phyloP scores from a whole-genome alignment of 1,139 yeast species.

The Kodamaea derodonti region DNA sequence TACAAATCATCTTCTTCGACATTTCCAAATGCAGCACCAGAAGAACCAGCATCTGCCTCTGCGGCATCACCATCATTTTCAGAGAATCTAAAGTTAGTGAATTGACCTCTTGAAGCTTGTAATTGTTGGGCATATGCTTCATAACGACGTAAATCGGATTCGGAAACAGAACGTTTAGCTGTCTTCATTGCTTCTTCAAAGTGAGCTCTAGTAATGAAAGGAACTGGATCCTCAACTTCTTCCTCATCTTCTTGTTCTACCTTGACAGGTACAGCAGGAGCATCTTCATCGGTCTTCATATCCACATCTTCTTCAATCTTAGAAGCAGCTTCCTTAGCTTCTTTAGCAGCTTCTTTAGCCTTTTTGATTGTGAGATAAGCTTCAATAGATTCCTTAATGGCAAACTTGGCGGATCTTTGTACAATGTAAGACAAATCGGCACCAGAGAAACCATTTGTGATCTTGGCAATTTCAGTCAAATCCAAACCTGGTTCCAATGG shows the following conservation, averaged over 20 bases:
- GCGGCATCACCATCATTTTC: slow-evolving; percentile 40
- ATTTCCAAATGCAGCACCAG: slow-evolving; percentile 69
- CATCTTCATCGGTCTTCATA: slow-evolving; percentile 42
- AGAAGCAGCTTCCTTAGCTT: slow-evolving; percentile 26
- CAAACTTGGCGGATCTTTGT: slow-evolving; percentile 97
- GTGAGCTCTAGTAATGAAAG: slow-evolving; percentile 87
- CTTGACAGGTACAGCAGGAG: slow-evolving; percentile 19
- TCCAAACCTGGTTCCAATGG: slow-evolving; percentile 97
- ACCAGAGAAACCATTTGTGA: slow-evolving; percentile 96
- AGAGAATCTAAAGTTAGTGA: slow-evolving; percentile 69
- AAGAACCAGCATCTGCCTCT: slow-evolving; percentile 46
- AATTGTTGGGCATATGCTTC: slow-evolving; percentile 98
- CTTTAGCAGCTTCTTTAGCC: slow-evolving; percentile 34
- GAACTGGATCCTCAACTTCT: slow-evolving; percentile 80
- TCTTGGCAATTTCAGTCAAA: slow-evolving; percentile 82
- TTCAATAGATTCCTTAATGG: slow-evolving; percentile 95
- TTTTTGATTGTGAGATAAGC: slow-evolving; percentile 60
- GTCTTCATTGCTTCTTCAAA: slow-evolving; percentile 99
- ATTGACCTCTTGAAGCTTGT: slow-evolving; percentile 92
- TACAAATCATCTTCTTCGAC: slow-evolving; percentile 94
- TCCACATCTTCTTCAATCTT: slow-evolving; percentile 58
- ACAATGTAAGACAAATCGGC: slow-evolving; percentile 97
- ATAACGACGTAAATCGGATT: slow-evolving; percentile 96
- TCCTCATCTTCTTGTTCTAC: slow-evolving; percentile 55
- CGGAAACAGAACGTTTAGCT: slow-evolving; percentile 95